Evolutionary conservation across 2,329 filamentous ascomycete genomes (phyloP).

Genomic region (Torrubiellomyces zombiae): DNA sequence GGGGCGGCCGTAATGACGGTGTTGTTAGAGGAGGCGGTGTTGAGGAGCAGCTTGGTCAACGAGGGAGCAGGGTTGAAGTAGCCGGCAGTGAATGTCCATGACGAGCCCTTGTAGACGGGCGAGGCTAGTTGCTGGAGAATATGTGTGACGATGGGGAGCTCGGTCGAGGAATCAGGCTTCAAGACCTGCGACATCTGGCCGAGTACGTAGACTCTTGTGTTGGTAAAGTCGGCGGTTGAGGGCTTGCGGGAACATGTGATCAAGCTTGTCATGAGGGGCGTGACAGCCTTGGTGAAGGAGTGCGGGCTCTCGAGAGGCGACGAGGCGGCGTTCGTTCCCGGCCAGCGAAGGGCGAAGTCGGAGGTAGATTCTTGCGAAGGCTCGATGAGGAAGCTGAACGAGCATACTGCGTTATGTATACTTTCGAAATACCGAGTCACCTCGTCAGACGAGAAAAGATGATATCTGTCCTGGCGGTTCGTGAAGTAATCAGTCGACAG

Average conservation of each 20-base stretch:
- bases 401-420: conserved; percentile 62
- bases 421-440: conserved; percentile 69
- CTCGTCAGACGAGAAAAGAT: conserved; percentile 65
- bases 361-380: conserved; percentile 38
- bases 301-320: conserved; percentile 55
- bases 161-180: conserved; percentile 65
- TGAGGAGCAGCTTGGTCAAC: conserved; percentile 63
- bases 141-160: conserved; percentile 64
- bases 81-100: conserved; percentile 93
- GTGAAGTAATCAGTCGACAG: conserved; percentile 90
- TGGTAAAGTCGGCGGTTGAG: conserved; percentile 16
- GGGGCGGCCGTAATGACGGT: conserved; percentile 87
- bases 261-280: conserved; percentile 9
- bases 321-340: conserved; percentile 52
- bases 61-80: conserved; percentile 95
- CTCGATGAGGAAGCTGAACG: conserved; percentile 64
- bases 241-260: no score
- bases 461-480: conserved; percentile 87
- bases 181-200: conserved; percentile 79
- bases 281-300: conserved; percentile 52
- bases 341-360: conserved; percentile 56
- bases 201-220: conserved; percentile 73
- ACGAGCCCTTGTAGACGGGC: conserved; percentile 48
- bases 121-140: conserved; percentile 53
- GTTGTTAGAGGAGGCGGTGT: conserved; percentile 51